These are phyloP conservation scores for Suillus placidus DNA, from an alignment of 768 basidiomycete species.

Conservation along the genomic window DNA sequence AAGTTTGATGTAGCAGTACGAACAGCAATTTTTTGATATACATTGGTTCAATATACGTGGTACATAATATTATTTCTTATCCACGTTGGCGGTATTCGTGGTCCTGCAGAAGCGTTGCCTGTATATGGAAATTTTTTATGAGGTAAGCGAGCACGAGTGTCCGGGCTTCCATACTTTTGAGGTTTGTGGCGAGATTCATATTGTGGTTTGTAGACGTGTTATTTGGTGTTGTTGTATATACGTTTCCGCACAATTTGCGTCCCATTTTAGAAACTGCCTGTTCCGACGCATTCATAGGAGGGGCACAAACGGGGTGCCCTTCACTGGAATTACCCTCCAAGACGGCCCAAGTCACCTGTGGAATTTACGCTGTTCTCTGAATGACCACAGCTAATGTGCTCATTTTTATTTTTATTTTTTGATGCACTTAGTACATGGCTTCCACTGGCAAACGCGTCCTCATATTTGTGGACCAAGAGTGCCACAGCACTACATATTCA, in stretches of 20 bases:
- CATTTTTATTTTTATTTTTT: neutral
- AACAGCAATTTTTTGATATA: too few relatives aligned
- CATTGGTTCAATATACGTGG: neutral
- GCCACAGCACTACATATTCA: conserved; percentile 29
- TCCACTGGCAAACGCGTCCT: neutral
- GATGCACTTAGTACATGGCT: neutral
- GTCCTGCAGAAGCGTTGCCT: too few relatives aligned
- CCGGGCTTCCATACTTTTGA: too few relatives aligned
- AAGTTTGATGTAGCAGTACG: too few relatives aligned
- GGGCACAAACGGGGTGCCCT: neutral
- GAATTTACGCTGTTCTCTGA: neutral
- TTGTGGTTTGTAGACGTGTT: conserved; percentile 20
- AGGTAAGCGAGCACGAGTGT: too few relatives aligned
- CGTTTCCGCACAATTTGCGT: conserved; percentile 18
- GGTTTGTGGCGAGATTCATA: neutral
- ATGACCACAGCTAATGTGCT: conserved; percentile 11
- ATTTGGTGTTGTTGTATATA: conserved; percentile 17
- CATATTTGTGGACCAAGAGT: conserved; percentile 10
- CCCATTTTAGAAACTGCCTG: conserved; percentile 8
- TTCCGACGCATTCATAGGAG: neutral
- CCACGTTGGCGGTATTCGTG: too few relatives aligned
- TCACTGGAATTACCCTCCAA: neutral
- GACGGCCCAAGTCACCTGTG: neutral
- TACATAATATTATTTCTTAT: conserved; percentile 1
- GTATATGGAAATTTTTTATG: too few relatives aligned